Base-by-base conservation (phyloP, 805 yeast species). In the Grigorovia jiainica region DNA sequence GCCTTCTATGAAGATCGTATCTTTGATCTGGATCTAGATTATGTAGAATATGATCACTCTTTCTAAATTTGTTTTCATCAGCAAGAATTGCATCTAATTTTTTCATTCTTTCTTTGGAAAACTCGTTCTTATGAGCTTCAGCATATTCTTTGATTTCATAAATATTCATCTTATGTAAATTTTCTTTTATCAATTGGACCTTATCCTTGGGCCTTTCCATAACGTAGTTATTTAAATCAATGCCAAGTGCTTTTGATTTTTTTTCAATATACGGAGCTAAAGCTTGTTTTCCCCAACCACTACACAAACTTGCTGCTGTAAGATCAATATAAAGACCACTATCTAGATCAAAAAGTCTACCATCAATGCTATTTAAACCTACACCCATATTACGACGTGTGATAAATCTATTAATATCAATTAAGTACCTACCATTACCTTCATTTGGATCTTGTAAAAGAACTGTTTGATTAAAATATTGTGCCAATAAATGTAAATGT, bases 251-350 rank as follows among this genome's bases (percentile, higher is more conserved):
- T 8, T 34, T 36, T 16, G 44, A 48, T 49, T 10, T 43, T 25
- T 7, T 40, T 32, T 9, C 3, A 3, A 43, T 37, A 17, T 50
- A 27, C n/a, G n/a, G n/a, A n/a, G n/a, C n/a, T n/a, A n/a, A n/a
- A n/a, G n/a, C n/a, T n/a, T n/a, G n/a, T n/a, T n/a, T n/a, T n/a
- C n/a, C n/a, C n/a, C n/a, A n/a, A n/a, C n/a, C n/a, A n/a, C n/a
- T n/a, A n/a, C n/a, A n/a, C n/a, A n/a, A n/a, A 1, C 81, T 69
- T 43, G 80, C 60, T 0, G 78, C 87, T 0, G 90, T 82, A 24
- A 82, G 75, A 57, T 82, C 90, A 42, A 82, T 77, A 52, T 76
- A 82, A 41, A 78, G 58, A 0, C 89, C 90, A 8, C 78, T 70
- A 48, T 78, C 82, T 11, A 77, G 64, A 57, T 82, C 87, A 44